phyloP scores from a whole-genome alignment of 345 rosid genomes.

The Noccaea caerulescens region DNA sequence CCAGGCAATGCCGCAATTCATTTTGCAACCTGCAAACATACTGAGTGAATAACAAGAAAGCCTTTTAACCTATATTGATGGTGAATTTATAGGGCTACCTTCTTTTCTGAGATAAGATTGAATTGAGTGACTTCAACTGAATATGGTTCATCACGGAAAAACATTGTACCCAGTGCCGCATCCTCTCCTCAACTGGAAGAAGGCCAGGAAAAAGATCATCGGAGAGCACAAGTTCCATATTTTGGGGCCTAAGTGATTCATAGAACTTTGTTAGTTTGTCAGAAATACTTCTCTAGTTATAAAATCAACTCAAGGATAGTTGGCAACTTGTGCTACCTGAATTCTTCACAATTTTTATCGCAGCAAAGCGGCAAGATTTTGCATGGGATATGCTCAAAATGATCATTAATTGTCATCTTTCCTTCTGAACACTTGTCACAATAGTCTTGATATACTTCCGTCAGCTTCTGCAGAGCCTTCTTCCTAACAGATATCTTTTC shows the following conservation, averaged over 20 bases:
- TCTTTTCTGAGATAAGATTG: slow-evolving; percentile 70
- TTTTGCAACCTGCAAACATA: slow-evolving; percentile 71
- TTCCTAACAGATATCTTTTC: slow-evolving; percentile 83
- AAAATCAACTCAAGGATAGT: slow-evolving; percentile 18
- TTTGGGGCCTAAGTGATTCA: slow-evolving; percentile 60
- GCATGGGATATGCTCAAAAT: slow-evolving; percentile 86
- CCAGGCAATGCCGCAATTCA: slow-evolving; percentile 71
- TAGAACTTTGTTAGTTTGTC: slow-evolving; percentile 27
- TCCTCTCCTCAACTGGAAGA: slow-evolving; percentile 68
- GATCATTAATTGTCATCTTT: slow-evolving; percentile 54
- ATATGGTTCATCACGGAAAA: slow-evolving; percentile 68
- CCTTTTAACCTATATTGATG: slow-evolving; percentile 28
- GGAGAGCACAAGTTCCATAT: slow-evolving; percentile 70
- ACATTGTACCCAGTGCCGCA: slow-evolving; percentile 78
- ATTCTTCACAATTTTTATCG: slow-evolving; percentile 76
- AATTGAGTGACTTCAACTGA: slow-evolving; percentile 68
- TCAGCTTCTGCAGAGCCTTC: slow-evolving; percentile 76
- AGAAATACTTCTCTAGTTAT: not conserved
- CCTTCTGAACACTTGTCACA: slow-evolving; percentile 78
- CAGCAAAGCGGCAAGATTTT: slow-evolving; percentile 77
- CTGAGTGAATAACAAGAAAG: slow-evolving; percentile 32
- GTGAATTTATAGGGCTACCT: slow-evolving; percentile 55
- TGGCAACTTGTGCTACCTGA: slow-evolving; percentile 55
- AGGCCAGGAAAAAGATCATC: slow-evolving; percentile 70
- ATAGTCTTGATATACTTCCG: slow-evolving; percentile 79